Percentiles rank a stretch among this genome's conserved stretches.
phyloP scores from a whole-genome alignment of 805 yeast species.

The Vanderwaltozyma polyspora region DNA sequence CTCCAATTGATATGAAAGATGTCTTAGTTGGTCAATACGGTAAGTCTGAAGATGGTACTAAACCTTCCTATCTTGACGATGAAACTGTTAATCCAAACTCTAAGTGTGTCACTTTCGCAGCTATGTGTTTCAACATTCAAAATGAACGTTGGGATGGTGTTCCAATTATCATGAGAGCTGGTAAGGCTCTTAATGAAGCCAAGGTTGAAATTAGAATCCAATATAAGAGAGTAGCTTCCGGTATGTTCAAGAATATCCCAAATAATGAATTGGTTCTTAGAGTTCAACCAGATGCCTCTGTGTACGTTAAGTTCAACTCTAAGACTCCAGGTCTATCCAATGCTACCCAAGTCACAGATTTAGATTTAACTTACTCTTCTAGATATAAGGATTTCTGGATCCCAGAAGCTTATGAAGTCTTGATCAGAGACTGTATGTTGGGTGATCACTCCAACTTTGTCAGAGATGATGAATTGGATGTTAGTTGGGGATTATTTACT shows the following conservation, averaged over 20 bases:
- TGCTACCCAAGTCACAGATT: constrained; percentile 73
- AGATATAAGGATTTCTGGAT: constrained; percentile 85
- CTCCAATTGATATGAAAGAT: constrained; percentile 52
- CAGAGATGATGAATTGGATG: constrained; percentile 92
- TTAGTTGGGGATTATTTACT: constrained; percentile 87
- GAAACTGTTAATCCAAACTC: constrained; percentile 75
- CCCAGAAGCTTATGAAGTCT: constrained; percentile 96
- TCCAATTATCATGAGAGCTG: constrained; percentile 91
- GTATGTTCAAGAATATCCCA: constrained; percentile 69
- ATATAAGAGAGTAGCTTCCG: constrained; percentile 75
- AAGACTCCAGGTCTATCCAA: constrained; percentile 88
- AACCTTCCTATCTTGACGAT: constrained; percentile 89
- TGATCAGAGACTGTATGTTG: constrained; percentile 77
- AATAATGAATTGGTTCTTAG: constrained; percentile 90
- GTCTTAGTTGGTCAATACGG: constrained; percentile 81
- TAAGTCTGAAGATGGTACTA: constrained; percentile 71
- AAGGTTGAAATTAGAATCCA: constrained; percentile 93
- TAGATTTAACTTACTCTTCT: constrained; percentile 73
- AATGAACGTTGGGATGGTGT: constrained; percentile 99
- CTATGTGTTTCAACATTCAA: constrained; percentile 61
- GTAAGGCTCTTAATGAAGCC: constrained; percentile 90
- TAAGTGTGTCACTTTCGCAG: constrained; percentile 88
- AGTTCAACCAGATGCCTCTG: constrained; percentile 90
- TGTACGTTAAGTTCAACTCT: constrained; percentile 84
- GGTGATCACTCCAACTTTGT: constrained; percentile 97